Conservation (phyloP, 164 flowering plant genomes). For the Vitis vinifera region DNA sequence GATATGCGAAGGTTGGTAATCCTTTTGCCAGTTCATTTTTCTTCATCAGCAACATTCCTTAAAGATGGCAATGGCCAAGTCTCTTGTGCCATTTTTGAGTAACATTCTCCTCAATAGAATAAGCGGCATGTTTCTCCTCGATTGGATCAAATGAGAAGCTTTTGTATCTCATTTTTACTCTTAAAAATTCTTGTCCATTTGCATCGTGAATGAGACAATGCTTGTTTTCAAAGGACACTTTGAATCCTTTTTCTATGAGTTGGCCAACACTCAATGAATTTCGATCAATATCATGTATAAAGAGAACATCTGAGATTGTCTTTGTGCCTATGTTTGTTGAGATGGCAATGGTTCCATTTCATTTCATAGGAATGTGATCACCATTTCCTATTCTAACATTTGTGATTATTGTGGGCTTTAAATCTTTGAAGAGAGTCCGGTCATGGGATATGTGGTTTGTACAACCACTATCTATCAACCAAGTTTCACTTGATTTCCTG, state of each 20-base stretch:
- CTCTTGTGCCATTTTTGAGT: slow-evolving; percentile 1
- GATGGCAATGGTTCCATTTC: slow-evolving; percentile 6
- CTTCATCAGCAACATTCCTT: not conserved
- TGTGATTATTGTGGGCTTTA: not conserved
- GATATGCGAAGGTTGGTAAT: not conserved
- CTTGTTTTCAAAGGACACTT: slow-evolving; percentile 8
- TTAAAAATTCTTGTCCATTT: not conserved
- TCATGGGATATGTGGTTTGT: slow-evolving; percentile 14
- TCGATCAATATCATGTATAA: slow-evolving; percentile 15
- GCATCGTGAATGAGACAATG: slow-evolving; percentile 1
- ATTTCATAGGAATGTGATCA: not conserved
- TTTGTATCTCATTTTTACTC: not conserved
- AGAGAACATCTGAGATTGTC: slow-evolving; percentile 9
- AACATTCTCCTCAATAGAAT: too few species aligned
- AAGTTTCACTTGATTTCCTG: not conserved
- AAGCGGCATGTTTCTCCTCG: too few species aligned
- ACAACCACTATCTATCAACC: slow-evolving; percentile 6
- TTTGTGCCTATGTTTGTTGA: slow-evolving; percentile 2
- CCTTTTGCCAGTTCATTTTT: not conserved
- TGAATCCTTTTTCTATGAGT: not conserved
- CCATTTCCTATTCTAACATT: slow-evolving; percentile 5
- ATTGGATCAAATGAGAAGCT: too few species aligned
- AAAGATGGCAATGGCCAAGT: slow-evolving; percentile 2
- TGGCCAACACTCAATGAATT: not conserved
- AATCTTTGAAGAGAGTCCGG: not conserved